Conservation (phyloP, 345 rosid genomes). For the Hibiscus syriacus region DNA sequence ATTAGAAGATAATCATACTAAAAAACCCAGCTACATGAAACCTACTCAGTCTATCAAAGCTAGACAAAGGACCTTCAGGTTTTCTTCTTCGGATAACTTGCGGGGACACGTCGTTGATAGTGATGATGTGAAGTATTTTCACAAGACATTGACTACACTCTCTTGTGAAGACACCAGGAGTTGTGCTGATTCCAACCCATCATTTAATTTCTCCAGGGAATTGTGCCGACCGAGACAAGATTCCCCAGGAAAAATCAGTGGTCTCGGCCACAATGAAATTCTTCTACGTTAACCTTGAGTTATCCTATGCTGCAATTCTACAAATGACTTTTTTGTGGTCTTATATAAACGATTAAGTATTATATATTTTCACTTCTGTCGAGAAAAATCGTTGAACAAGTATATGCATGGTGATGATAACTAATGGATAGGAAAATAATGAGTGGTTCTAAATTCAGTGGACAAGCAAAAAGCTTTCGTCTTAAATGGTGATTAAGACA, state of each 20-base stretch:
- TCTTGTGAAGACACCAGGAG: conserved; percentile 15
- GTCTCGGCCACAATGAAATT: not conserved
- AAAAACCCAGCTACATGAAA: conserved; percentile 72
- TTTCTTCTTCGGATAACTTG: conserved; percentile 25
- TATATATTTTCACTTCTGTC: no score
- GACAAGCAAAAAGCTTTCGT: not conserved
- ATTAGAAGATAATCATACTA: conserved; percentile 33
- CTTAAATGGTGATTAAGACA: not conserved
- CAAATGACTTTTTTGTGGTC: no score
- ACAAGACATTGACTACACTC: no score
- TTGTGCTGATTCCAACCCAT: conserved; percentile 33
- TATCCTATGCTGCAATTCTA: no score
- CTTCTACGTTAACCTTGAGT: no score
- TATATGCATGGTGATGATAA: not conserved
- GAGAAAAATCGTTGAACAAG: not conserved
- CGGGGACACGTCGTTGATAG: conserved; percentile 15
- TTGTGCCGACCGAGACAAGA: conserved; percentile 45
- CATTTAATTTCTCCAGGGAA: conserved; percentile 47
- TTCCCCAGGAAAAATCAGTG: conserved; percentile 9
- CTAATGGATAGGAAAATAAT: not conserved
- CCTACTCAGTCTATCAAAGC: conserved; percentile 68
- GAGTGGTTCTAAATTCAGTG: not conserved
- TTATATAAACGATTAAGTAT: no score
- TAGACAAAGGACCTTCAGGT: conserved; percentile 43
- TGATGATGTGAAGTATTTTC: conserved; percentile 1